These are phyloP conservation scores for Boechera divaricarpa DNA, from an alignment of 345 rosid species.

Conservation along the genomic window DNA sequence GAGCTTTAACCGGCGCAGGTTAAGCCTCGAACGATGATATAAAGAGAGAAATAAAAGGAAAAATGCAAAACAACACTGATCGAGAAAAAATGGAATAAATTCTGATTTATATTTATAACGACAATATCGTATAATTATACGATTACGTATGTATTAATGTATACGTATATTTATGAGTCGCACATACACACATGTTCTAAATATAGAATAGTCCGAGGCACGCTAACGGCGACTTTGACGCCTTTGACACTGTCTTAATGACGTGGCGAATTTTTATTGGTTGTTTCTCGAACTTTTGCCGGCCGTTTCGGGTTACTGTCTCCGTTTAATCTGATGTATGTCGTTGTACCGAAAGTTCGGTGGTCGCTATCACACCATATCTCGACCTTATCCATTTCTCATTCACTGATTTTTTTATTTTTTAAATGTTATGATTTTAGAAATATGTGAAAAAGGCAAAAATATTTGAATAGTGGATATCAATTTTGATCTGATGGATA, in stretches of 20 bases:
- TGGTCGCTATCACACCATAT: conserved; percentile 42
- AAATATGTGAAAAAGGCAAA: neutral
- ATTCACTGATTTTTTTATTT: neutral
- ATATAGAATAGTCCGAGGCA: conserved; percentile 36
- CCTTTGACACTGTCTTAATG: conserved; percentile 34
- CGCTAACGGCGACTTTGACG: conserved; percentile 43
- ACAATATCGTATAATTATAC: conserved; percentile 31
- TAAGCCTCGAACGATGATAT: neutral
- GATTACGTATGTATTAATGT: neutral
- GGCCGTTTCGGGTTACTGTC: conserved; percentile 36
- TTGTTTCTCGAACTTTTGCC: neutral
- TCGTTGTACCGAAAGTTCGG: conserved; percentile 41
- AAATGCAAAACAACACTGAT: conserved; percentile 28
- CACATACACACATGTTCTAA: conserved; percentile 20
- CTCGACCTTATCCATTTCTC: conserved; percentile 41
- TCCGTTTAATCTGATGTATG: conserved; percentile 10
- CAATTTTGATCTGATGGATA: conserved; percentile 25
- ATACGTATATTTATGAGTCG: conserved; percentile 20
- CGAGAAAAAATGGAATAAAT: conserved; percentile 32
- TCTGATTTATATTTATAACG: conserved; percentile 32
- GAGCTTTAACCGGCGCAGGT: conserved; percentile 28
- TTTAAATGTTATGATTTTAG: neutral
- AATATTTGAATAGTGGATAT: conserved; percentile 18
- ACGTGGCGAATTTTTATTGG: conserved; percentile 10
- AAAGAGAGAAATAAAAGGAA: neutral